These are phyloP conservation scores for Clavispora carvajalis DNA, from an alignment of 805 yeast genomes.

Conservation along the genomic window DNA sequence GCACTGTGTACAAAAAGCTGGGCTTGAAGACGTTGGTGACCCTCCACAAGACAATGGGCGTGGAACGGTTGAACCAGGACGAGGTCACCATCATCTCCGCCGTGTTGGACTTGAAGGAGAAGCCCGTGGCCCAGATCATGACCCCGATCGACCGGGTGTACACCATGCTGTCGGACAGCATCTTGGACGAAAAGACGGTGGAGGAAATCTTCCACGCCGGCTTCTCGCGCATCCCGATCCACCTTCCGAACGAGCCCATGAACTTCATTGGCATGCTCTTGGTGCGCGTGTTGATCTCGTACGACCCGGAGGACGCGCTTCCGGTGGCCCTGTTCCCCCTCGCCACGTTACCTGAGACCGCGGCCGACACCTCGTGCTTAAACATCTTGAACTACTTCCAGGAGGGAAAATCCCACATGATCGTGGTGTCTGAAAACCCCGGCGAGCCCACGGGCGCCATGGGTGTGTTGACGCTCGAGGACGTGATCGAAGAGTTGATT, in stretches of 20 bases:
- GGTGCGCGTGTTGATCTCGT: conserved; percentile 86
- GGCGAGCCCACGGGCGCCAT: conserved; percentile 80
- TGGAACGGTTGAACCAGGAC: conserved; percentile 85
- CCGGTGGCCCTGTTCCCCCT: conserved; percentile 92
- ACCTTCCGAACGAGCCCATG: conserved; percentile 79
- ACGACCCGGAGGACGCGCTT: conserved; percentile 93
- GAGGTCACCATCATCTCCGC: conserved; percentile 95
- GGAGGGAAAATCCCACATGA: conserved; percentile 97
- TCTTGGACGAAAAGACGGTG: conserved; percentile 78
- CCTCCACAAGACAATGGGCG: conserved; percentile 91
- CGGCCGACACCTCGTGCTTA: conserved; percentile 85
- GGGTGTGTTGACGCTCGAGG: conserved; percentile 92
- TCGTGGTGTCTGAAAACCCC: conserved; percentile 79
- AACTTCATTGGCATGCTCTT: conserved; percentile 94
- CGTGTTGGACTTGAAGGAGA: conserved; percentile 89
- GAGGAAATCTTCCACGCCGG: conserved; percentile 92
- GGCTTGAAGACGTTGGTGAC: conserved; percentile 93
- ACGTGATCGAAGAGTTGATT: conserved; percentile 95
- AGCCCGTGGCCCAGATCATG: conserved; percentile 82
- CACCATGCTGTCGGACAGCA: conserved; percentile 78
- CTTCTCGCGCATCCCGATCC: conserved; percentile 90
- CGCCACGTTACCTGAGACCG: conserved; percentile 94
- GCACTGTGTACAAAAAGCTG: conserved; percentile 86
- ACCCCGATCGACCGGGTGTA: conserved; percentile 89
- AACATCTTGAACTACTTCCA: conserved; percentile 94